Evolutionary conservation across 1,139 yeast genomes (phyloP), one percentile per base, ranked within the genome.

Genomic region (Pichia sp.): DNA sequence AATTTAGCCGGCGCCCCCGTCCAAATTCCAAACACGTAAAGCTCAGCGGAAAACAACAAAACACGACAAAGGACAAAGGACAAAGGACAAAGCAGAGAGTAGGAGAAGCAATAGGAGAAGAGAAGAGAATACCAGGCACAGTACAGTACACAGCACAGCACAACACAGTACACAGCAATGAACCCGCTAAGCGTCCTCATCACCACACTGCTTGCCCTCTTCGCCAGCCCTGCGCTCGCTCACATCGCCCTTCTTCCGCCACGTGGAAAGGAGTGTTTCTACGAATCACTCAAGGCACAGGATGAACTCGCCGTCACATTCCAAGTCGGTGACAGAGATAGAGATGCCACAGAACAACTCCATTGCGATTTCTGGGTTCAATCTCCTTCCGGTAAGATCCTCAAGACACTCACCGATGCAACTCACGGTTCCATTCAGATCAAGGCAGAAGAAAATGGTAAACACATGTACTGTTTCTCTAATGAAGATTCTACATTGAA

Each of bases 321-420:
- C 73, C 98, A 91, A 64, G 94, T 85, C 33, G 97, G 97, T 45
- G 86, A 91, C 53, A 76, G 96, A 62, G 81, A 85, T 55, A 82
- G 88, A 32, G 68, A 69, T 47, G 76, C 88, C 37, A 72, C 83
- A 28, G 85, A 80, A 46, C 96, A 87, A 60, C 68, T 78, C 46
- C 72, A 65, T 22, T 79, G 86, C 42, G 95, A 87, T 57, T 87
- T 91, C 60, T 66, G 70, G 63, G 64, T 82, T 51, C 61, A 65
- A 28, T 67, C 79, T 30, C 88, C 91, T 28, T 64, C 66, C 27
- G 80, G 81, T 28, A 72, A 69, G 52, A 64, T 70, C 28, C 59
- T 74, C 24, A 64, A 68, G 50, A 64, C 71, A 42, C 63, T 69
- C 52, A 59, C 61, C 30, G 78, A 69, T 45, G 74, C 75, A 22